Conservation (phyloP, 805 yeast species). For the Sugiyamaella marilandica region DNA sequence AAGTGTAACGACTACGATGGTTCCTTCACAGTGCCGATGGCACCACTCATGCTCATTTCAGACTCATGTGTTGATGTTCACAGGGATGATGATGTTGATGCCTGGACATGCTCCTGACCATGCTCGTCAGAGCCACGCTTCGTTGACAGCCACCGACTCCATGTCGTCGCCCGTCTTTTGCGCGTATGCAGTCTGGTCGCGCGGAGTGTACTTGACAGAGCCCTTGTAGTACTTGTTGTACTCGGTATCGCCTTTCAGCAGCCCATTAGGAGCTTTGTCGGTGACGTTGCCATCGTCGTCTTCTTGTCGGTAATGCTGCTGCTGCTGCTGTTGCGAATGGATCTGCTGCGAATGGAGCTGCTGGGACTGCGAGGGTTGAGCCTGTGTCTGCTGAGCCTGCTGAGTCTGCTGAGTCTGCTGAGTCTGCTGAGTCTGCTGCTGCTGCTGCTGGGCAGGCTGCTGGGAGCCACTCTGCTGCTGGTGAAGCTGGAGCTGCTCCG, state of each 20-base stretch:
- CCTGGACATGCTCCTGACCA: neutral
- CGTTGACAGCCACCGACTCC: conserved; percentile 2
- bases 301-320: neutral
- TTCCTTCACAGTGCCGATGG: too few species aligned
- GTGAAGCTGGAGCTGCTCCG: neutral
- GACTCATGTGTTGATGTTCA: too few species aligned
- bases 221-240: conserved; percentile 3
- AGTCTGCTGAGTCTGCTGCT: conserved; percentile 8
- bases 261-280: neutral
- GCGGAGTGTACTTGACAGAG: neutral
- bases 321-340: neutral
- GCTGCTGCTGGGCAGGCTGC: conserved; percentile 6
- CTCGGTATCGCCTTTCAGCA: neutral
- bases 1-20: too few species aligned
- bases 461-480: neutral
- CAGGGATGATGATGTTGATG: too few species aligned
- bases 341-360: neutral
- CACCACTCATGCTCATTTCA: too few species aligned
- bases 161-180: neutral
- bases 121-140: conserved; percentile 1
- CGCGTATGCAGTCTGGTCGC: neutral
- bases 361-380: neutral
- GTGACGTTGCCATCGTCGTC: neutral
- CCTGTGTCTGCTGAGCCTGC: neutral
- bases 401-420: neutral